Base-by-base conservation (phyloP, 805 yeast genomes). In the Saccharomycopsis fibuligera region DNA sequence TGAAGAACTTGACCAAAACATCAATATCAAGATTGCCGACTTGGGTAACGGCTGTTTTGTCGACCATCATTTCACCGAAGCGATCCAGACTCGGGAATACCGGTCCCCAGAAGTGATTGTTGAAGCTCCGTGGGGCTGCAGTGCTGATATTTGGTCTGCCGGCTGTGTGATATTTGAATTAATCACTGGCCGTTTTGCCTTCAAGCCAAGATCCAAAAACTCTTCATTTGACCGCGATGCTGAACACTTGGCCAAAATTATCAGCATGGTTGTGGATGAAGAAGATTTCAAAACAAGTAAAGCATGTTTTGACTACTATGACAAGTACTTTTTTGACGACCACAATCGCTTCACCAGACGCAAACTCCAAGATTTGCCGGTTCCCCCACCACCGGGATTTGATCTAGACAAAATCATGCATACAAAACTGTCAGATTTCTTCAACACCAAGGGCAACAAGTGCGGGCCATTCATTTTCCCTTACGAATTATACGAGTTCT, bases 111-210 rank as follows among this genome's bases (percentile, higher is more conserved):
- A 91, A 60, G 86, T 84, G 4, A 65, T 86, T 14, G 58, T 85
- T 17, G 93, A 95, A 0, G 76, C 85, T 8, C 72, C 77, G 29
- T 93, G 99, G 99, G 99, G 99, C 1, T 89, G 96, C 45, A 81
- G 91, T 47, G 83, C 95, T 1, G 99, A 93, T 66, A 75, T 91
- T 42, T 93, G 99, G 99, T 86, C 96, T n/a, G 72, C 86, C 58
- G 97, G 95, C 0, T 90, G 98, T 67, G 67, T 93, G 59, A 72
- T 86, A 1, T 93, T 93, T 66, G 99, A 93, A 68, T 72, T 93
- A 22, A 65, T 91, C 39, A 91, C 99, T 0, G 98, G 98, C 2
- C 98, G 91, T 65, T 90, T 90, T 60, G 65, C 93, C 44, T 93
- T 91, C 64, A 97, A 91, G 63, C 99, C 99, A 8, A 44, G 22